Evolutionary conservation across 192 early-diverging fungal genomes (phyloP), one percentile per base, ranked within the genome.

Genomic region (Podila verticillata): DNA sequence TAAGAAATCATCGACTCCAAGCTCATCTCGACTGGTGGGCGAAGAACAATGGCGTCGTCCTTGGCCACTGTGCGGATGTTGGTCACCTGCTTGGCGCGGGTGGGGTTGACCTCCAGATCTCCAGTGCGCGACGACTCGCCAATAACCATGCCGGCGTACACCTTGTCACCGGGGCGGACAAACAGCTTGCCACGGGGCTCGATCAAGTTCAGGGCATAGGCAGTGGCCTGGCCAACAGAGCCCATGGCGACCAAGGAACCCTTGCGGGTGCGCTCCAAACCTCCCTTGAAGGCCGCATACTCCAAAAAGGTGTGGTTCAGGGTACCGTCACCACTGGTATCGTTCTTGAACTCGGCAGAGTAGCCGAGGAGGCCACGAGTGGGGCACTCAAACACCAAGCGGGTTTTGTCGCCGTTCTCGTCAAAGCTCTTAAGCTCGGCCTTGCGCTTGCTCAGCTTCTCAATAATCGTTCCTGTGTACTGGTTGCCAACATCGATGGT

Each of bases 91-190:
- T 96, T 96, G 34, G 90, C 88, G 75, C 93, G 92, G 26, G 90
- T 91, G 0, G 94, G 94, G 83, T 96, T 96, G 57, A 96, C 94
- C 57, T 94, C 93, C 59, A 96, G 70, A 70, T 96, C 94, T 36
- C 86, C 86, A 24, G 94, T 88, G 67, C 92, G 88, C 68, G 84
- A 91, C 44, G 93, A 89, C 84, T 96, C 94, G 44, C 94, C 94
- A 44, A 96, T 92, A 74, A 96, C 89, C 94, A 96, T 96, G 44
- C 94, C 94, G 24, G 91, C 89, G 68, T 96, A 96, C 10, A 92
- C 91, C 61, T 92, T 91, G 59, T 89, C 89, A 49, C 92, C 90
- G 54, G 91, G 90, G 49, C 80, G 78, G 34, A 96, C 84, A 82
- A 96, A 96, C 57, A 96, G 85, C 65, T 91, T 91, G 24, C 94